Base-by-base conservation (phyloP, 140 eudicot species). In the Anethum foeniculum region DNA sequence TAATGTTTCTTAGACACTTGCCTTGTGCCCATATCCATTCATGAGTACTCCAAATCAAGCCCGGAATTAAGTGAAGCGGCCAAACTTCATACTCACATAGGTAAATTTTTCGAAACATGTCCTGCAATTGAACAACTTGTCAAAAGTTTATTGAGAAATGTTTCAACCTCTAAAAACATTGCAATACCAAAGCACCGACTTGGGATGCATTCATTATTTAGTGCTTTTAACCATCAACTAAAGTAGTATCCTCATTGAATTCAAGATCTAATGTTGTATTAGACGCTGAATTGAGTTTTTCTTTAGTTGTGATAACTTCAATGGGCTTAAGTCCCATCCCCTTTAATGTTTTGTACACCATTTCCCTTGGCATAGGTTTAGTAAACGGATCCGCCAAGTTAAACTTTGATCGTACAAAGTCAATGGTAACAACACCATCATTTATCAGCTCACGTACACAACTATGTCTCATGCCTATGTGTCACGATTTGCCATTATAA, bases 211-310 rank as follows among this genome's bases (percentile, higher is more conserved):
- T 49, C 56, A 49, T 0, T 49, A 49, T 14, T 8, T 64, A 30
- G 36, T n/a, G 16, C 36, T 64, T 64, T 23, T 30, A 25, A 64
- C 34, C 71, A 64, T 14, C 14, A 25, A n/a, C 16, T 64, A 16
- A 64, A n/a, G 71, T n/a, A n/a, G 71, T 64, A 64, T 34, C 71
- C 71, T 64, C 71, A 27, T 27, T 64, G 36, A 64, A 64, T 30
- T 64, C 71, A 64, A 64, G 71, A 64, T 30, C 34, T 64, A 27
- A 13, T 12, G 5, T 64, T 49, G 56, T 64, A 9, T 3, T 64
- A 64, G 15, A 30, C 13, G 36, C 27, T 64, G 36, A 64, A 14
- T 64, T 15, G 71, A 64, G 71, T 11, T 64, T 64, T 30, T 1
- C 34, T n/a, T 64, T 12, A 16, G 16, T 64, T 27, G 15, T 27